Evolutionary conservation across 176 grass and related monocot species (phyloP).

Genomic region (Areca catechu): DNA sequence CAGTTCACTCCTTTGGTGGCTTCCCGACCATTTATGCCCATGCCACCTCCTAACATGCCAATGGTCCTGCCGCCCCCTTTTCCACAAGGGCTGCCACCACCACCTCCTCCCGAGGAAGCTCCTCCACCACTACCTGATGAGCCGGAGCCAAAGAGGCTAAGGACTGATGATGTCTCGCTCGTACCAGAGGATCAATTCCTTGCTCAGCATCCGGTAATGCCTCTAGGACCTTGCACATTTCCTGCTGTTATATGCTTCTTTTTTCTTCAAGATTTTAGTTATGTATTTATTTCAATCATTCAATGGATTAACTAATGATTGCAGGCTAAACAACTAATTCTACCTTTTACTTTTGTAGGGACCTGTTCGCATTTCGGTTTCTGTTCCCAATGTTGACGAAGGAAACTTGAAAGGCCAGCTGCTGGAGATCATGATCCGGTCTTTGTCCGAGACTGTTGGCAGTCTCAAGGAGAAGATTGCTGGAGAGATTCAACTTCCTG

Average conservation of each 20-base stretch:
- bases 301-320: too few relatives aligned
- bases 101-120: constrained; percentile 70
- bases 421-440: constrained; percentile 71
- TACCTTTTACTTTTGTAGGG: constrained; percentile 36
- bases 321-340: too few relatives aligned
- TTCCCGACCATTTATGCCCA: constrained; percentile 24
- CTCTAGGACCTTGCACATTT: constrained; percentile 5
- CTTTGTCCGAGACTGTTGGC: constrained; percentile 69
- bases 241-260: not conserved
- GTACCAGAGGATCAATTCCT: constrained; percentile 83
- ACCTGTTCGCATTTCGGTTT: constrained; percentile 54
- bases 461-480: constrained; percentile 96
- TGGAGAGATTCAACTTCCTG: constrained; percentile 87
- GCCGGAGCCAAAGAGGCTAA: constrained; percentile 86
- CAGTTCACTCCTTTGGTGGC: constrained; percentile 47
- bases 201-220: constrained; percentile 69
- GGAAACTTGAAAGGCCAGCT: constrained; percentile 39
- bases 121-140: constrained; percentile 77
- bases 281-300: not conserved
- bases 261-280: not conserved
- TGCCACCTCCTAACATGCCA: constrained; percentile 46
- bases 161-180: constrained; percentile 71
- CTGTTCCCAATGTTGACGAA: constrained; percentile 89
- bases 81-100: constrained; percentile 50
- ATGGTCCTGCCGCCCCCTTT: constrained; percentile 38